These are phyloP conservation scores for Papilionanthe hybrid DNA, from an alignment of 116 monocot genomes.

Conservation along the genomic window DNA sequence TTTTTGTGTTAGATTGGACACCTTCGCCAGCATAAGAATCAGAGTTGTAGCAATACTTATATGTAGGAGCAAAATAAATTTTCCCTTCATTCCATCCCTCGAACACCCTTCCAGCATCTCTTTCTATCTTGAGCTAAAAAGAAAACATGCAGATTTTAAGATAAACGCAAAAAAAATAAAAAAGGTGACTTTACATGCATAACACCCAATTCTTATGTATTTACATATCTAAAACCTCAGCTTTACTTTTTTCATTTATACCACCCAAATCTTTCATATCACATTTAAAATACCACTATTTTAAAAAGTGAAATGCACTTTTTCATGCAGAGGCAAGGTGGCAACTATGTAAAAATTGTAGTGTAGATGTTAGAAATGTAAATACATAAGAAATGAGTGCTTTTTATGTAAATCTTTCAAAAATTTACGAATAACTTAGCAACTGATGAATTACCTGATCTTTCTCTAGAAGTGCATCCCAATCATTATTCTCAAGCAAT, in stretches of 20 bases:
- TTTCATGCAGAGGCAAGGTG: too few relatives aligned
- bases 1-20: constrained; percentile 56
- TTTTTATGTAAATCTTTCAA: background rate
- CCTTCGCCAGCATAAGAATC: constrained; percentile 67
- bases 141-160: background rate
- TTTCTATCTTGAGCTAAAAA: constrained; percentile 62
- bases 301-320: too few relatives aligned
- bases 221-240: too few relatives aligned
- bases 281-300: too few relatives aligned
- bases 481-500: constrained; percentile 5
- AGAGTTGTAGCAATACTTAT: constrained; percentile 74
- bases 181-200: background rate
- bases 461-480: constrained; percentile 7
- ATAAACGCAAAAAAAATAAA: background rate
- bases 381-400: too few relatives aligned
- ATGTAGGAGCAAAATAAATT: constrained; percentile 79
- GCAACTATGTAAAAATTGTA: too few relatives aligned
- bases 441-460: constrained; percentile 5
- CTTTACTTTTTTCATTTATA: too few relatives aligned
- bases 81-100: constrained; percentile 77
- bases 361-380: too few relatives aligned
- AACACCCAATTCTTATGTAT: too few relatives aligned
- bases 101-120: constrained; percentile 67
- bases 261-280: too few relatives aligned
- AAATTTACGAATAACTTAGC: background rate